These are phyloP conservation scores for Geosmithia putterillii DNA, from an alignment of 2,329 filamentous ascomycete genomes.

Conservation along the genomic window DNA sequence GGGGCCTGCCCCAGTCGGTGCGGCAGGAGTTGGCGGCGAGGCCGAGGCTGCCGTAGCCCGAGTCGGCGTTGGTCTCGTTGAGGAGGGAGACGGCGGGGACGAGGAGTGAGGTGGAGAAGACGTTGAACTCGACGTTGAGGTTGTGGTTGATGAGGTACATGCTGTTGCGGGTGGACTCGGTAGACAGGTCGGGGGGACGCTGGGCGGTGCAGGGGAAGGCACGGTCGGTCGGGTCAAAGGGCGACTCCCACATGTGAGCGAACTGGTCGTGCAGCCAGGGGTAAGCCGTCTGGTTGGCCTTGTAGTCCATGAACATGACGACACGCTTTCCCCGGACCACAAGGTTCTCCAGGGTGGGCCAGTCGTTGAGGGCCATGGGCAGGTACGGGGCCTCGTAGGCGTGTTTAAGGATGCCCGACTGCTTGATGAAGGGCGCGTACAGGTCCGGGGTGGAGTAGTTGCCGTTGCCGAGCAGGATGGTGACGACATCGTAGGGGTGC, in stretches of 20 bases:
- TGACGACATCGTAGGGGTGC: constrained; percentile 80
- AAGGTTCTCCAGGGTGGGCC: constrained; percentile 73
- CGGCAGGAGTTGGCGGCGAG: constrained; percentile 49
- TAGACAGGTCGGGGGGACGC: constrained; percentile 55
- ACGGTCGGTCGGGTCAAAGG: constrained; percentile 56
- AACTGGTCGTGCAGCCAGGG: constrained; percentile 87
- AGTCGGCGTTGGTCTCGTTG: constrained; percentile 58
- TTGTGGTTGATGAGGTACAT: constrained; percentile 89
- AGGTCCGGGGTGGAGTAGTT: constrained; percentile 54
- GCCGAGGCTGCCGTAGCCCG: constrained; percentile 56
- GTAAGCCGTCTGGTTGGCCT: constrained; percentile 63
- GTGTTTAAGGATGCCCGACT: constrained; percentile 59
- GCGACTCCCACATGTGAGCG: constrained; percentile 80
- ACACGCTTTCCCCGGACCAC: constrained; percentile 60
- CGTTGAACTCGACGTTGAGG: constrained; percentile 63
- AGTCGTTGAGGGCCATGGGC: constrained; percentile 61
- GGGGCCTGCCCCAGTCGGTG: constrained; percentile 50
- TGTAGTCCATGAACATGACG: constrained; percentile 75
- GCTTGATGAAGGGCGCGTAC: constrained; percentile 57
- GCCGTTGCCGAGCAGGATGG: constrained; percentile 74
- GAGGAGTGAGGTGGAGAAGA: constrained; percentile 51
- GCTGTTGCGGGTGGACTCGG: constrained; percentile 41
- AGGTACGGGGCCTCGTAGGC: constrained; percentile 60
- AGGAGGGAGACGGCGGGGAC: constrained; percentile 61
- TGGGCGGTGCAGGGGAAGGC: constrained; percentile 68